phyloP scores from a whole-genome alignment of 1,284 basidiomycete genomes.

The Chalciporus sp. region DNA sequence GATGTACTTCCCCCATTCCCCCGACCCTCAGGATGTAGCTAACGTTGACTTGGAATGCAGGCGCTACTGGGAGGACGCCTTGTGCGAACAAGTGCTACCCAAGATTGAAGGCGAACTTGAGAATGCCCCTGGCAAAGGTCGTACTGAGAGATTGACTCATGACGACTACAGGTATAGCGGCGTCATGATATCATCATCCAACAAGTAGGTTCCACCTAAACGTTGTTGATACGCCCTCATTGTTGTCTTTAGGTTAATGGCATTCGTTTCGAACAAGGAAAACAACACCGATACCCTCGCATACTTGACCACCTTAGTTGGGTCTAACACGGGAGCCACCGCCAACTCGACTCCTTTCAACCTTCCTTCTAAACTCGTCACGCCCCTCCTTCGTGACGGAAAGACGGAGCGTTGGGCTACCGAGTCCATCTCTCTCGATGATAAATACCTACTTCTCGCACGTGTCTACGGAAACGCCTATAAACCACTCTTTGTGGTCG shows the following conservation, averaged over 20 bases:
- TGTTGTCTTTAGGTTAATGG: constrained; percentile 29
- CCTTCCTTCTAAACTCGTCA: constrained; percentile 34
- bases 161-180: constrained; percentile 34
- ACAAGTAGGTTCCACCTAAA: constrained; percentile 28
- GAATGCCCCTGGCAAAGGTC: constrained; percentile 38
- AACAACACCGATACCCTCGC: constrained; percentile 38
- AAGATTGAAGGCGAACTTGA: constrained; percentile 38
- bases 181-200: constrained; percentile 32
- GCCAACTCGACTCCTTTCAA: constrained; percentile 26
- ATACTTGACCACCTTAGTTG: constrained; percentile 32
- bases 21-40: background rate
- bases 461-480: constrained; percentile 30
- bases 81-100: constrained; percentile 27
- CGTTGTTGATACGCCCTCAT: constrained; percentile 3
- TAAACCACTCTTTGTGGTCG: constrained; percentile 34
- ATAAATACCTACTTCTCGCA: constrained; percentile 35
- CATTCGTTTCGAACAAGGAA: constrained; percentile 41
- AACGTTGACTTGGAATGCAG: constrained; percentile 19
- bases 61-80: constrained; percentile 43
- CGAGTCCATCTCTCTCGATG: constrained; percentile 37
- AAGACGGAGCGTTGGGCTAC: constrained; percentile 31
- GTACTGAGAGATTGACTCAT: constrained; percentile 41
- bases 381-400: constrained; percentile 32
- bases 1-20: constrained; percentile 11
- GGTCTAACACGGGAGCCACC: constrained; percentile 33